Evolutionary conservation across 768 basidiomycete species (phyloP).

Genomic region (Neoboletus brunneissimus): DNA sequence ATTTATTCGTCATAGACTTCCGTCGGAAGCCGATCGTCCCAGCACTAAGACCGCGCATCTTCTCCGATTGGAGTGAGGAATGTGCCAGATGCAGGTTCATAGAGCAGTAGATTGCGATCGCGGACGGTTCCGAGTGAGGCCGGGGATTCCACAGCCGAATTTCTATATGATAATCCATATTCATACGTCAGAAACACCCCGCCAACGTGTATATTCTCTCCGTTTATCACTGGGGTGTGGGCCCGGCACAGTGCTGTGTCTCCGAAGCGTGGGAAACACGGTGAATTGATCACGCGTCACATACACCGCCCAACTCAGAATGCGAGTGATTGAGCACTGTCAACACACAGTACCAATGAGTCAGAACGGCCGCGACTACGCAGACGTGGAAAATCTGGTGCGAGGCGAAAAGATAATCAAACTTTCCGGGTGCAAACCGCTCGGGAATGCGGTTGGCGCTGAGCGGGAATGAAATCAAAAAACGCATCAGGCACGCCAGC

Average conservation of each 20-base stretch:
- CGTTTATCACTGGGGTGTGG: conserved; percentile 24
- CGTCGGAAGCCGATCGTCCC: conserved; percentile 25
- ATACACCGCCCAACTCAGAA: conserved; percentile 19
- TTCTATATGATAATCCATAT: conserved; percentile 30
- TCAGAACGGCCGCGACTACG: conserved; percentile 69
- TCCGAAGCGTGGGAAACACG: conserved; percentile 24
- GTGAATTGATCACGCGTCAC: conserved; percentile 25
- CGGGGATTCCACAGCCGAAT: conserved; percentile 20
- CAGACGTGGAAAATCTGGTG: conserved; percentile 90
- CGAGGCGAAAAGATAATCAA: conserved; percentile 76
- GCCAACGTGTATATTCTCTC: conserved; percentile 32
- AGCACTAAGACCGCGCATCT: conserved; percentile 22
- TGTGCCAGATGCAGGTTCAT: conserved; percentile 11
- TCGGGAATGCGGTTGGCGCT: conserved; percentile 87
- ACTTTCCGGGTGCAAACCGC: conserved; percentile 66
- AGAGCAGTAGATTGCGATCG: conserved; percentile 7
- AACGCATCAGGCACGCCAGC: conserved; percentile 23
- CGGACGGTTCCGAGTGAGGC: conserved; percentile 23
- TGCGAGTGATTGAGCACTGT: conserved; percentile 62
- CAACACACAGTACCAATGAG: conserved; percentile 60
- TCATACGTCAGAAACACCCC: conserved; percentile 26
- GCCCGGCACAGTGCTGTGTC: conserved; percentile 1
- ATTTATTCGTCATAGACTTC: conserved; percentile 31
- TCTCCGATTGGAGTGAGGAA: conserved; percentile 7
- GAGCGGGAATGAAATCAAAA: conserved; percentile 36